Evolutionary conservation across 108 stramenopile species (phyloP), one percentile per base, ranked within the genome.

Genomic region (Skeletonema menzelii): DNA sequence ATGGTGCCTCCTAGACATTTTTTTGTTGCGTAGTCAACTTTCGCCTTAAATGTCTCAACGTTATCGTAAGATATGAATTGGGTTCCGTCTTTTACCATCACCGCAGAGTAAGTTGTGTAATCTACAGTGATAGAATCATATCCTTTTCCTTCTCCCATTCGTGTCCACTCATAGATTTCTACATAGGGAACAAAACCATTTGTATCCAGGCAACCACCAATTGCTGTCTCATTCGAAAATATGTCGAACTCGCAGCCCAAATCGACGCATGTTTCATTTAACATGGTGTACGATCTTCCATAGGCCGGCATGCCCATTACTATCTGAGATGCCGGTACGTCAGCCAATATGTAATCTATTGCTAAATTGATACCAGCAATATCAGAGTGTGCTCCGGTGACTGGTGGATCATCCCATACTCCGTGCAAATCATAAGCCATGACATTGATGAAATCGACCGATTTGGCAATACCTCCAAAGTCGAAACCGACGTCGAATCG

Each of bases 381-480:
- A 37, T 82, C 82, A 24, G 82, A 78, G 35, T 78, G 73, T 47
- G 82, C 72, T 3, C 77, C 82, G 12, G 73, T 40, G 11, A 79
- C 59, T 35, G 38, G 65, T 15, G 76, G 76, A 17, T 69, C 72
- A 56, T 80, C 79, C 73, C 76, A 82, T 2, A 78, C 46, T 3
- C 76, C 77, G 47, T 82, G 77, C 0, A 79, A 26, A 61, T 82
- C 77, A 26, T 82, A 82, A 31, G 76, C 77, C 82, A 82, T 82
- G 26, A 82, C 73, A 47, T 77, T 61, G 59, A 82, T 78, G 37
- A 79, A 82, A 28, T 82, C 70, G n/a, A 82, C 62, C 5, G 59
- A 62, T 27, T 77, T 67, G 15, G 71, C 57, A 17, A 82, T 38
- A 44, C 67, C 67, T 6, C 40, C 38, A 3, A 82, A 74, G 42